Evolutionary conservation across 2,329 filamentous ascomycete species (phyloP).

Genomic region (Cladosporium phlei): DNA sequence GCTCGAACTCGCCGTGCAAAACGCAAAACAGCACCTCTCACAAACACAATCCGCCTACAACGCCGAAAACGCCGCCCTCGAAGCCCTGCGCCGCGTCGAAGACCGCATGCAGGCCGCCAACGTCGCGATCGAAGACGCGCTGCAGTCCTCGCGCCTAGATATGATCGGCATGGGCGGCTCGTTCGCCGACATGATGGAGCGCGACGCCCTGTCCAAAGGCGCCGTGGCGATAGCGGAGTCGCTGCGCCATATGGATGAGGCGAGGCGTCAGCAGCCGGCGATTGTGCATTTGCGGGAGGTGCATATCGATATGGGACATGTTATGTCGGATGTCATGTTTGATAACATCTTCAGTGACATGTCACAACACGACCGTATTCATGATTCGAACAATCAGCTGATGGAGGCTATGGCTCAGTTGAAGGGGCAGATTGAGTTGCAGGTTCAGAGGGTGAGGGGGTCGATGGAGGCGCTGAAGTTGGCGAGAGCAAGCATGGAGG

Average conservation of each 20-base stretch:
- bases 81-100: slow-evolving; percentile 33
- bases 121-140: slow-evolving; percentile 40
- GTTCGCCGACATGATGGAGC: slow-evolving; percentile 51
- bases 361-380: slow-evolving; percentile 27
- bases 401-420: slow-evolving; percentile 21
- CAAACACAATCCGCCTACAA: slow-evolving; percentile 34
- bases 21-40: slow-evolving; percentile 37
- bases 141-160: slow-evolving; percentile 41
- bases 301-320: slow-evolving; percentile 27
- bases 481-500: slow-evolving; percentile 20
- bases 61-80: slow-evolving; percentile 40
- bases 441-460: slow-evolving; percentile 17
- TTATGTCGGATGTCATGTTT: slow-evolving; percentile 29
- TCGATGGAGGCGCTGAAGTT: slow-evolving; percentile 17
- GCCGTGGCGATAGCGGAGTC: slow-evolving; percentile 14
- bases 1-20: slow-evolving; percentile 37
- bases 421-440: slow-evolving; percentile 19
- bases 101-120: slow-evolving; percentile 35
- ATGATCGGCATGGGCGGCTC: slow-evolving; percentile 50
- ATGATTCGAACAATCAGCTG: slow-evolving; percentile 21
- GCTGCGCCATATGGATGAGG: slow-evolving; percentile 22
- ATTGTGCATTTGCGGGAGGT: slow-evolving; percentile 20
- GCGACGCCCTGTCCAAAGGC: slow-evolving; percentile 41
- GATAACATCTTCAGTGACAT: slow-evolving; percentile 31
- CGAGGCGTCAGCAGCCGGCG: slow-evolving; percentile 21